Evolutionary conservation across 2,329 filamentous ascomycete species (phyloP).

Genomic region (Sporothrix schenckii): DNA sequence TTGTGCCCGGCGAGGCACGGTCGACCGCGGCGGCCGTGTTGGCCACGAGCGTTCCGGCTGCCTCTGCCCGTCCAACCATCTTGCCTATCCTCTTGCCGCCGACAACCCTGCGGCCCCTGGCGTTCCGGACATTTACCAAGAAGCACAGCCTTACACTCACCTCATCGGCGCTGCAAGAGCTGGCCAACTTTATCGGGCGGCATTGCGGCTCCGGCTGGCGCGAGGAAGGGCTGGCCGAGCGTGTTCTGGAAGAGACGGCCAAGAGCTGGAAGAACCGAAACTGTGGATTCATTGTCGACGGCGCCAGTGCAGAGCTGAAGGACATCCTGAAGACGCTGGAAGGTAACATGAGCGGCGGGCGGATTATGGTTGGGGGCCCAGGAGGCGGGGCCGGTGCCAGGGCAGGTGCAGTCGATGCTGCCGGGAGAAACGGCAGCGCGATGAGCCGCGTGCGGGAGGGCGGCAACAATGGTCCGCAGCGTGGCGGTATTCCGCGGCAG

Average conservation of each 20-base stretch:
- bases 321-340: conserved; percentile 82
- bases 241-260: conserved; percentile 87
- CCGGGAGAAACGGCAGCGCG: conserved; percentile 1
- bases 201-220: conserved; percentile 96
- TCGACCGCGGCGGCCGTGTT: conserved; percentile 78
- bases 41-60: conserved; percentile 77
- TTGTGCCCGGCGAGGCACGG: conserved; percentile 55
- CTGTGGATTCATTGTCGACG: conserved; percentile 89
- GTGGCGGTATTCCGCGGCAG: conserved; percentile 57
- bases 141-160: conserved; percentile 94
- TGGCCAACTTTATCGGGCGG: conserved; percentile 87
- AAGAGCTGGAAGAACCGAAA: conserved; percentile 89
- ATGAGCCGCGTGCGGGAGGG: conserved; percentile 10
- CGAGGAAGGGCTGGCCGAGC: conserved; percentile 90
- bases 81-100: conserved; percentile 88
- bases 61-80: conserved; percentile 60
- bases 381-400: neutral
- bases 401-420: neutral
- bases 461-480: neutral
- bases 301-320: conserved; percentile 72
- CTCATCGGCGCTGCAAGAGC: conserved; percentile 78
- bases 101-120: conserved; percentile 81
- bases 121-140: conserved; percentile 95
- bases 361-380: conserved; percentile 53
- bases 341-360: conserved; percentile 86